phyloP scores from a whole-genome alignment of 495 filamentous ascomycete genomes.

The Penicillium herquei region DNA sequence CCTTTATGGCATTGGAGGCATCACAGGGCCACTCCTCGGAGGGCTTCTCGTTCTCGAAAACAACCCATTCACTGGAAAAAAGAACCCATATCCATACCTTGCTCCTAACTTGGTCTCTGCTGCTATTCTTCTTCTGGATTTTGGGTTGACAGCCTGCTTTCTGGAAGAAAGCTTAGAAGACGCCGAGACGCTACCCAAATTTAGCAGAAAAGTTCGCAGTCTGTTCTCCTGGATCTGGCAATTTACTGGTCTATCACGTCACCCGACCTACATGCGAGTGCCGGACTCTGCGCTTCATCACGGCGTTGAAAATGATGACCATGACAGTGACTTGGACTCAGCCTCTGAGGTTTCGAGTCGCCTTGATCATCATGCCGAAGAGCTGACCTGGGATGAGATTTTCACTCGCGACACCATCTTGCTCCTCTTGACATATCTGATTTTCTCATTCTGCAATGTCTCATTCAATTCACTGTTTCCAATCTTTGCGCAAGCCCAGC shows the following conservation, averaged over 20 bases:
- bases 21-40: constrained; percentile 89
- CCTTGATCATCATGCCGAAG: constrained; percentile 28
- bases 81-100: constrained; percentile 75
- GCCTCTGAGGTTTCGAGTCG: constrained; percentile 43
- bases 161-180: constrained; percentile 88
- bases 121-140: constrained; percentile 65
- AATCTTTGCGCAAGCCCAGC: constrained; percentile 74
- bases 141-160: constrained; percentile 69
- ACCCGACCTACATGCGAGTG: constrained; percentile 58
- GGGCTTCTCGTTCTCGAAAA: constrained; percentile 68
- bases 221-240: constrained; percentile 74
- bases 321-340: constrained; percentile 45
- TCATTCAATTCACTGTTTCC: constrained; percentile 90
- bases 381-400: constrained; percentile 49
- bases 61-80: constrained; percentile 51
- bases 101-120: constrained; percentile 78
- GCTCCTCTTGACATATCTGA: constrained; percentile 75
- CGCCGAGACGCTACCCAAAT: constrained; percentile 59
- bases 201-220: constrained; percentile 55
- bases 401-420: constrained; percentile 78
- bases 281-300: constrained; percentile 20
- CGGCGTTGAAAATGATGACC: constrained; percentile 28
- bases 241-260: constrained; percentile 56
- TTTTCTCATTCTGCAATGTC: constrained; percentile 87
- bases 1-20: constrained; percentile 88